Percentiles rank a stretch among this genome's conserved stretches.
phyloP scores from a whole-genome alignment of 495 filamentous ascomycete species.

The Xylona heveae region DNA sequence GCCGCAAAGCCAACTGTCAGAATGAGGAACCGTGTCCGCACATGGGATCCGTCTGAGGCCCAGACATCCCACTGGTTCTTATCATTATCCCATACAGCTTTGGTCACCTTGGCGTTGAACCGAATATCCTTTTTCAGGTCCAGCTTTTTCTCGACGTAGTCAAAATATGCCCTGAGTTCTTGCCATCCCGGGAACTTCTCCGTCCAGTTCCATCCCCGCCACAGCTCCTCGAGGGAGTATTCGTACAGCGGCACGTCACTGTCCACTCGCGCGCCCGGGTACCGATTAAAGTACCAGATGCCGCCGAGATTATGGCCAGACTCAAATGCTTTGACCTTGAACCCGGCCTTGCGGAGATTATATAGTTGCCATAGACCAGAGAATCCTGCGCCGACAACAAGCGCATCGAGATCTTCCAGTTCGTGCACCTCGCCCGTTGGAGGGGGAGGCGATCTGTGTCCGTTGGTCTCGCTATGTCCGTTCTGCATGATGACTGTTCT shows the following conservation, averaged over 20 bases:
- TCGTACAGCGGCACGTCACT: constrained; percentile 20
- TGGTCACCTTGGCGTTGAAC: constrained; percentile 18
- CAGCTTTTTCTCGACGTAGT: constrained; percentile 19
- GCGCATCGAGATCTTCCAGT: no score
- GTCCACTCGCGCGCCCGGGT: constrained; percentile 24
- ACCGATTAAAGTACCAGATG: constrained; percentile 25
- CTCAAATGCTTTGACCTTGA: constrained; percentile 23
- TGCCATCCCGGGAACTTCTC: constrained; percentile 18
- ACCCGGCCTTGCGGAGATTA: constrained; percentile 19
- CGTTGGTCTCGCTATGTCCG: no score
- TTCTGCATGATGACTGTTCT: no score
- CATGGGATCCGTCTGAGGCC: constrained; percentile 13
- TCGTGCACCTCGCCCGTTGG: no score
- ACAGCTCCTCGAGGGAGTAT: constrained; percentile 18
- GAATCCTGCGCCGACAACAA: constrained; percentile 31
- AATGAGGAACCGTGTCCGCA: constrained; percentile 14
- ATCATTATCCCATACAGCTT: constrained; percentile 17
- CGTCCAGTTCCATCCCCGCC: constrained; percentile 23
- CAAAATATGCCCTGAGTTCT: constrained; percentile 22
- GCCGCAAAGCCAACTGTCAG: constrained; percentile 18
- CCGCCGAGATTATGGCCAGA: constrained; percentile 26
- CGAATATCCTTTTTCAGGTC: constrained; percentile 21
- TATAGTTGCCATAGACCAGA: constrained; percentile 22
- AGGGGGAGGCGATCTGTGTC: no score
- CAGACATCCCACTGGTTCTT: constrained; percentile 16